Conservation (phyloP, 2,329 filamentous ascomycete genomes). For the Lachnellula arida region DNA sequence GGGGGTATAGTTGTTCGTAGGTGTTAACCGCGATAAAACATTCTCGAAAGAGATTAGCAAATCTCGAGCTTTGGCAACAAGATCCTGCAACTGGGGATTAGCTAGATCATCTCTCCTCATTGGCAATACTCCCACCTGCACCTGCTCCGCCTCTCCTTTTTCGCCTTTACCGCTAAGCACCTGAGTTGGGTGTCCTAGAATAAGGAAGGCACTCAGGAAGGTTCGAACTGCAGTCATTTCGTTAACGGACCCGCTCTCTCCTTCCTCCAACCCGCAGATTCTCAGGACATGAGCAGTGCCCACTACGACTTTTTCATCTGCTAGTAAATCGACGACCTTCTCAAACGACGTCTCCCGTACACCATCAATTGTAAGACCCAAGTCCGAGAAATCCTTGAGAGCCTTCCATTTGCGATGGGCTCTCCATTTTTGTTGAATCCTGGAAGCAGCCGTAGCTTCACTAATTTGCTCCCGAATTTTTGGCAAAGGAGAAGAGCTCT, state of each 20-base stretch:
- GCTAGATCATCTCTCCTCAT: constrained; percentile 50
- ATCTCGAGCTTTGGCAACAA: constrained; percentile 74
- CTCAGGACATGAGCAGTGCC: constrained; percentile 63
- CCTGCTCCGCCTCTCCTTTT: constrained; percentile 48
- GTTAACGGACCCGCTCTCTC: constrained; percentile 55
- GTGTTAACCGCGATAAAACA: constrained; percentile 60
- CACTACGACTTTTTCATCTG: constrained; percentile 60
- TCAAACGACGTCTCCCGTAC: constrained; percentile 70
- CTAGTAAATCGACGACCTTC: constrained; percentile 64
- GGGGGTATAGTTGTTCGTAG: constrained; percentile 62
- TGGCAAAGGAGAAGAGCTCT: constrained; percentile 45
- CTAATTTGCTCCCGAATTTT: constrained; percentile 46
- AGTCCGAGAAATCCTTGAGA: constrained; percentile 59
- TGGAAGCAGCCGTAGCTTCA: constrained; percentile 57
- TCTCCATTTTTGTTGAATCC: constrained; percentile 69
- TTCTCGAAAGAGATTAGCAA: constrained; percentile 74
- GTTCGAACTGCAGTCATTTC: constrained; percentile 69
- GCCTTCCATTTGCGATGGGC: constrained; percentile 51
- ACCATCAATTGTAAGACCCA: constrained; percentile 66
- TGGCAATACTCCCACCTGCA: constrained; percentile 48
- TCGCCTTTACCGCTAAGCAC: constrained; percentile 70
- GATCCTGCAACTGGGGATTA: constrained; percentile 61
- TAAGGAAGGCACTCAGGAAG: constrained; percentile 75
- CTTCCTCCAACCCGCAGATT: constrained; percentile 66
- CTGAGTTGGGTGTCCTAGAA: constrained; percentile 72